Evolutionary conservation across 2,329 filamentous ascomycete genomes (phyloP).

Genomic region (Aureobasidium uvarum): DNA sequence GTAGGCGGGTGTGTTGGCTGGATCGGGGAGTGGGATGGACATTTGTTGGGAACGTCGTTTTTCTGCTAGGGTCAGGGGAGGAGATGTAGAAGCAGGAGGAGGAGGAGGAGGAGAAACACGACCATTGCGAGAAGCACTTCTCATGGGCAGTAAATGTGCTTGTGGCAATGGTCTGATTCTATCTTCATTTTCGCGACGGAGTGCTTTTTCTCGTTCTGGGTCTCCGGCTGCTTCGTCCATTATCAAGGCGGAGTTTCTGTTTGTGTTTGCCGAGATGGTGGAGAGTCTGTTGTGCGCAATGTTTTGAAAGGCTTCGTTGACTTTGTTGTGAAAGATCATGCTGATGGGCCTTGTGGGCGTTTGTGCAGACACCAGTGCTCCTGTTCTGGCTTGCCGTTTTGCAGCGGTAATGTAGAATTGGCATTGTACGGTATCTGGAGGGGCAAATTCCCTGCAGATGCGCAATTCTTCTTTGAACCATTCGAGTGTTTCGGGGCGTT

Average conservation of each 20-base stretch:
- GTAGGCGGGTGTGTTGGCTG: slow-evolving; percentile 25
- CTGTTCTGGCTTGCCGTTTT: slow-evolving; percentile 54
- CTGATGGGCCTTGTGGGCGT: slow-evolving; percentile 61
- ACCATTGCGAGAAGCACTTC: slow-evolving; percentile 30
- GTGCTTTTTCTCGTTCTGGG: slow-evolving; percentile 71
- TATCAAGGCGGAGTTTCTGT: slow-evolving; percentile 78
- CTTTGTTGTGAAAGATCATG: slow-evolving; percentile 76
- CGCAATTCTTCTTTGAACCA: slow-evolving; percentile 96
- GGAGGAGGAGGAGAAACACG: slow-evolving; percentile 30
- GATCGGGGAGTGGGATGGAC: slow-evolving; percentile 44
- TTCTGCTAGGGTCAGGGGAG: slow-evolving; percentile 40
- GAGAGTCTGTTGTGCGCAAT: slow-evolving; percentile 69
- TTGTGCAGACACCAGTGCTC: slow-evolving; percentile 52
- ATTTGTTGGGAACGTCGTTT: slow-evolving; percentile 46
- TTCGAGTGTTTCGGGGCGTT: slow-evolving; percentile 88
- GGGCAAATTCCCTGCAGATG: slow-evolving; percentile 86
- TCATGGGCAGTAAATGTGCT: slow-evolving; percentile 43
- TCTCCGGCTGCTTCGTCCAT: slow-evolving; percentile 78
- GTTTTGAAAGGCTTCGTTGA: slow-evolving; percentile 82
- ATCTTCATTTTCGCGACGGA: slow-evolving; percentile 80
- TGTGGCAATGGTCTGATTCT: slow-evolving; percentile 76
- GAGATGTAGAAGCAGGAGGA: slow-evolving; percentile 33
- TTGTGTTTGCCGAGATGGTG: slow-evolving; percentile 39
- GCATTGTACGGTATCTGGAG: slow-evolving; percentile 83
- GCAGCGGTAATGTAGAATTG: slow-evolving; percentile 91